A percentile compares a stretch with the other conserved stretches of the same genome.
phyloP scores from a whole-genome alignment of 2,329 filamentous ascomycete species.

The Sphaceloma murrayae region DNA sequence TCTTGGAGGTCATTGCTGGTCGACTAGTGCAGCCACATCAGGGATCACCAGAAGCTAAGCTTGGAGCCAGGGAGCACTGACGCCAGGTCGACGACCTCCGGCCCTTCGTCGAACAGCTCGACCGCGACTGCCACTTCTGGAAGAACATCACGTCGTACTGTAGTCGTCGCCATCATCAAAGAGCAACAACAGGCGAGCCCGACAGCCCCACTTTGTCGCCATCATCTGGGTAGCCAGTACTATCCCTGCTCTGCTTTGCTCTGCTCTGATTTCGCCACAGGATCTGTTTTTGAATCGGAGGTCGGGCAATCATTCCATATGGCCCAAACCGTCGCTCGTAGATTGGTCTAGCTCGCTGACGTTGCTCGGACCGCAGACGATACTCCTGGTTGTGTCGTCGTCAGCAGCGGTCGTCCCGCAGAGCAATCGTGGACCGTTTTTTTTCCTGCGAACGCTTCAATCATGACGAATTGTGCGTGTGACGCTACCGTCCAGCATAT shows the following conservation, averaged over 20 bases:
- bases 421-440: not conserved
- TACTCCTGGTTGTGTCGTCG: conserved; percentile 1
- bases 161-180: too few species aligned
- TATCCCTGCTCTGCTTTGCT: conserved; percentile 1
- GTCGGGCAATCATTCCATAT: conserved; percentile 5
- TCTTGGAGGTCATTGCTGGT: conserved; percentile 7
- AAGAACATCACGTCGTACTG: too few species aligned
- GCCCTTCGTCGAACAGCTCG: not conserved
- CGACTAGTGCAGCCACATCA: conserved; percentile 3
- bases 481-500: too few species aligned
- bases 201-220: too few species aligned
- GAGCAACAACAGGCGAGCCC: conserved; percentile 5
- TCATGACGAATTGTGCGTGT: too few species aligned
- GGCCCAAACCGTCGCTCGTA: not conserved
- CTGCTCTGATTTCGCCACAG: not conserved
- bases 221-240: too few species aligned
- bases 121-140: conserved; percentile 8
- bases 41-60: conserved; percentile 5
- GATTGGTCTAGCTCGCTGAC: conserved; percentile 6
- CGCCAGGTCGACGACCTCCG: not conserved
- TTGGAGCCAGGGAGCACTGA: not conserved
- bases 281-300: not conserved
- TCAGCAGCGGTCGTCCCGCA: too few species aligned
- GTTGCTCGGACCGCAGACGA: not conserved
- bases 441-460: conserved; percentile 1